phyloP scores from a whole-genome alignment of 2,329 filamentous ascomycete species.

The Penicillium palitans region DNA sequence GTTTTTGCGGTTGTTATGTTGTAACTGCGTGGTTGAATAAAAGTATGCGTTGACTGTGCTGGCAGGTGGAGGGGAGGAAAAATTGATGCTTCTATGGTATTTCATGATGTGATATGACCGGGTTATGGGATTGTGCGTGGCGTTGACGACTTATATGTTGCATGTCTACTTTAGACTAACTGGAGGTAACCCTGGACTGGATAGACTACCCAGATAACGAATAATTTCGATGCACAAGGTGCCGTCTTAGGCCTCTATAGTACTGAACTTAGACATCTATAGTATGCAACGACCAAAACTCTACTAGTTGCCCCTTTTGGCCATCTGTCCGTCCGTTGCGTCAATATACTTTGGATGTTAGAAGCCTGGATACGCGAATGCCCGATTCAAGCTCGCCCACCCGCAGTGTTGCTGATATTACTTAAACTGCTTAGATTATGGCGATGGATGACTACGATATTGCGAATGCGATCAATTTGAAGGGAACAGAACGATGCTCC shows the following conservation, averaged over 20 bases:
- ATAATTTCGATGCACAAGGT: not conserved
- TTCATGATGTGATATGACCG: not conserved
- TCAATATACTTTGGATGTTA: not conserved
- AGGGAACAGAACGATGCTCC: not conserved
- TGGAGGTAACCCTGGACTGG: not conserved
- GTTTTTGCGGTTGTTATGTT: slow-evolving; percentile 10
- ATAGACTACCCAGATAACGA: not conserved
- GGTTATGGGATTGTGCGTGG: not conserved
- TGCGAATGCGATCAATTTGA: not conserved
- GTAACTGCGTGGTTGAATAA: slow-evolving; percentile 2
- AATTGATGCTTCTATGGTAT: not conserved
- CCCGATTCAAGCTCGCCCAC: too few relatives aligned
- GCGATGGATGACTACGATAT: too few relatives aligned
- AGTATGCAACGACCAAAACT: not conserved
- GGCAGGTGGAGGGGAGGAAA: too few relatives aligned
- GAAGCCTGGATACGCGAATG: not conserved
- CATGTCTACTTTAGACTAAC: not conserved
- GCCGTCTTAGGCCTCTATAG: not conserved
- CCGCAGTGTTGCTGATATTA: not conserved
- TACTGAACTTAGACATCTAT: too few relatives aligned
- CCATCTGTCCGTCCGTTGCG: not conserved
- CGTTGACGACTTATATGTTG: not conserved
- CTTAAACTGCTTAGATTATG: not conserved
- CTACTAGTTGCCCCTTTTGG: not conserved
- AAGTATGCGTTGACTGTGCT: not conserved